These are phyloP conservation scores for Yarrowia porcina DNA, from an alignment of 805 yeast species.

Conservation along the genomic window DNA sequence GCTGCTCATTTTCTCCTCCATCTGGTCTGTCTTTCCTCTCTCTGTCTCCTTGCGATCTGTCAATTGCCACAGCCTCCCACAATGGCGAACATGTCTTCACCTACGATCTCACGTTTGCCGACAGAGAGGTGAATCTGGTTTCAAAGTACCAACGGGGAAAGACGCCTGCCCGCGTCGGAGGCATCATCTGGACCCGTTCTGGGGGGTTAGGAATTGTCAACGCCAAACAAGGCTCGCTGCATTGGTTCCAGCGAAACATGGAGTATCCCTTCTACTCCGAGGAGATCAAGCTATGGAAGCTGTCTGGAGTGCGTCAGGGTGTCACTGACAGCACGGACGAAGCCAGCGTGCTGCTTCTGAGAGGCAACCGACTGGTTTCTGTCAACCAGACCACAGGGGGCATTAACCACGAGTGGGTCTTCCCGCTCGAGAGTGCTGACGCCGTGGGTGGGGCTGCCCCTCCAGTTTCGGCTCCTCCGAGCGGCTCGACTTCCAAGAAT, in stretches of 20 bases:
- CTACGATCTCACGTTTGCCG: constrained; percentile 59
- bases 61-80: constrained; percentile 50
- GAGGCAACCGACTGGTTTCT: background rate
- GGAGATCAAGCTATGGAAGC: constrained; percentile 32
- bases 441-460: background rate
- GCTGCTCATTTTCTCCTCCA: constrained; percentile 11
- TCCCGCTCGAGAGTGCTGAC: background rate
- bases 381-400: background rate
- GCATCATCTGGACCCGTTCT: constrained; percentile 52
- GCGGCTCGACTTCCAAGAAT: too few relatives aligned
- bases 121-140: constrained; percentile 49
- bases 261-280: constrained; percentile 29
- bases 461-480: background rate
- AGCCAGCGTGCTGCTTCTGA: background rate
- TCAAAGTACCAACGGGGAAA: constrained; percentile 63
- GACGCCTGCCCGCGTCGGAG: constrained; percentile 52
- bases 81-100: constrained; percentile 62
- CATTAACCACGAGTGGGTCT: background rate
- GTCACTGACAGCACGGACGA: background rate
- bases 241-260: constrained; percentile 48
- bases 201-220: constrained; percentile 53
- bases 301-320: constrained; percentile 31
- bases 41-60: constrained; percentile 58
- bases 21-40: constrained; percentile 40
- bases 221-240: constrained; percentile 55